Percentiles rank a stretch among this genome's conserved stretches.
Evolutionary conservation across 345 rosid species (phyloP).

Genomic region (Acer saccharum): DNA sequence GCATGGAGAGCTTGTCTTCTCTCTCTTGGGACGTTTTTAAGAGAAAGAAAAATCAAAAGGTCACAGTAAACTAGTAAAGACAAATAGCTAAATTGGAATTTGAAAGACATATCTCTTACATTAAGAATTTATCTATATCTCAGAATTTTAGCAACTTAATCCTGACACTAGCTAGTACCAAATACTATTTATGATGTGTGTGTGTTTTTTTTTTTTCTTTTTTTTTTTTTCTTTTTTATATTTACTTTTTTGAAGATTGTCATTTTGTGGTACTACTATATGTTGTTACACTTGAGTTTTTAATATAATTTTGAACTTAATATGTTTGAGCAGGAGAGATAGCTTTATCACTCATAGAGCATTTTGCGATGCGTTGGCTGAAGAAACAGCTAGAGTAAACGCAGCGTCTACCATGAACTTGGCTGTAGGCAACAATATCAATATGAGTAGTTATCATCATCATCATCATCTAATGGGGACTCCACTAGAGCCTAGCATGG

Average conservation of each 20-base stretch:
- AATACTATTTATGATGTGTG: too few relatives aligned
- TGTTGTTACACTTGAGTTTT: slow-evolving; percentile 3
- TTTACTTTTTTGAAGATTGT: background rate
- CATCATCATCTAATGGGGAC: slow-evolving; percentile 45
- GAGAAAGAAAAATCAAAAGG: too few relatives aligned
- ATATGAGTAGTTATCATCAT: slow-evolving; percentile 30
- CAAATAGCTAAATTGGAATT: too few relatives aligned
- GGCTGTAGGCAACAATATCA: slow-evolving; percentile 18
- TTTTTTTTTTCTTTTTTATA: background rate
- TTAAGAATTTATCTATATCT: too few relatives aligned
- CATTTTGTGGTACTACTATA: background rate
- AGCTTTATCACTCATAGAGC: slow-evolving; percentile 98
- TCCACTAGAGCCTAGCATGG: slow-evolving; percentile 35
- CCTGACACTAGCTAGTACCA: too few relatives aligned
- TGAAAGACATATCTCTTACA: too few relatives aligned
- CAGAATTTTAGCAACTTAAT: too few relatives aligned
- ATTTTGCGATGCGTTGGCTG: slow-evolving; percentile 95
- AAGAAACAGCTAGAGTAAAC: slow-evolving; percentile 87
- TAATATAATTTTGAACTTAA: slow-evolving; percentile 5
- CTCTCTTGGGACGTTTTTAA: background rate
- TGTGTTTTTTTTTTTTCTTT: too few relatives aligned
- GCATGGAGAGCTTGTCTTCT: background rate
- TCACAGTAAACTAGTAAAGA: too few relatives aligned
- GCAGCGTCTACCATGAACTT: slow-evolving; percentile 60
- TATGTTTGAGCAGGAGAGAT: slow-evolving; percentile 64